phyloP scores from a whole-genome alignment of 768 basidiomycete species.

The Boletus tomentosulus region DNA sequence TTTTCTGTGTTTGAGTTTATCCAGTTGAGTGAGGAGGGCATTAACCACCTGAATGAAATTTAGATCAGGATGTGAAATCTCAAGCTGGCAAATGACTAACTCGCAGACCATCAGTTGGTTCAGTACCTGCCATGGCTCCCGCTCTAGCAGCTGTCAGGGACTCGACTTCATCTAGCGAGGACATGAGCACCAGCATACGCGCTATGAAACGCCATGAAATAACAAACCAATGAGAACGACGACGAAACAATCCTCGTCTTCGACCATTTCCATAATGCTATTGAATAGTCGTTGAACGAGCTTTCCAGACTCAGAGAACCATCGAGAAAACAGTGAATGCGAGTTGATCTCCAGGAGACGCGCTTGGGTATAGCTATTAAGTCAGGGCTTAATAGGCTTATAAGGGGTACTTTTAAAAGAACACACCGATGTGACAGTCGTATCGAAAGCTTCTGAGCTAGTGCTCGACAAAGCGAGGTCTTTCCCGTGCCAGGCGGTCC shows the following conservation, averaged over 20 bases:
- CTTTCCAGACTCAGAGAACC: constrained; percentile 99
- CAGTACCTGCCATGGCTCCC: constrained; percentile 91
- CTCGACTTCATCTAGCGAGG: constrained; percentile 83
- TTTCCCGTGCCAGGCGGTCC: constrained; percentile 98
- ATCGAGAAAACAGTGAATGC: constrained; percentile 95
- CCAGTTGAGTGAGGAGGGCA: constrained; percentile 92
- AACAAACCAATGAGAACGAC: constrained; percentile 84
- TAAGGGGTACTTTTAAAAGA: background rate
- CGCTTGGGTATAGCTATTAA: constrained; percentile 71
- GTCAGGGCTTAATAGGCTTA: background rate
- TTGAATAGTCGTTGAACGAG: constrained; percentile 91
- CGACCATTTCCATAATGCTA: constrained; percentile 85
- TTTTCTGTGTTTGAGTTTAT: constrained; percentile 88
- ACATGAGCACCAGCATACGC: constrained; percentile 5
- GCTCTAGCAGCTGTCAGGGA: constrained; percentile 92
- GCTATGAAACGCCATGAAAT: background rate
- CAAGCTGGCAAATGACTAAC: constrained; percentile 40
- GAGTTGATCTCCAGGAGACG: constrained; percentile 96
- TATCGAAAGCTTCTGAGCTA: constrained; percentile 94
- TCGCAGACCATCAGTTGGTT: constrained; percentile 90
- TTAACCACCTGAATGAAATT: constrained; percentile 81
- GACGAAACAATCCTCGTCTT: constrained; percentile 88
- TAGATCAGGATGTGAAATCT: background rate
- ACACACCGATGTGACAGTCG: constrained; percentile 77
- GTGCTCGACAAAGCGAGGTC: constrained; percentile 88